Conservation (phyloP, 2,329 filamentous ascomycete species). For the Diaporthe australafricana region DNA sequence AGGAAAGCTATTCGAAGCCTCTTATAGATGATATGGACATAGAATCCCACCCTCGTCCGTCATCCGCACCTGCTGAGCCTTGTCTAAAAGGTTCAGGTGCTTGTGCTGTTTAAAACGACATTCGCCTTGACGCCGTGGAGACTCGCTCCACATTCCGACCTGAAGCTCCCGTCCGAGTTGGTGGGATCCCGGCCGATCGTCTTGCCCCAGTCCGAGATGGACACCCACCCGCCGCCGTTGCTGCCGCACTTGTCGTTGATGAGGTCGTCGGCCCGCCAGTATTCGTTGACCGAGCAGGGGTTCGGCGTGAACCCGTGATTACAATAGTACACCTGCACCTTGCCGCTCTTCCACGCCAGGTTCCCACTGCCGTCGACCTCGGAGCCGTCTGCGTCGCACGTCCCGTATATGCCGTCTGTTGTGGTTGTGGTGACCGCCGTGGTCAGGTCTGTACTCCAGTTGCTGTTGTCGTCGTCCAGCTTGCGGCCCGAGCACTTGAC, state of each 20-base stretch:
- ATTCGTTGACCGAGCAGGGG: constrained; percentile 35
- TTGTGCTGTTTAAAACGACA: constrained; percentile 12
- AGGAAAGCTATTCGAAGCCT: neutral
- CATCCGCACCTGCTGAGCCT: neutral
- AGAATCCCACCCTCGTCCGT: neutral
- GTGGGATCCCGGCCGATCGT: constrained; percentile 37
- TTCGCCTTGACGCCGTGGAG: constrained; percentile 33
- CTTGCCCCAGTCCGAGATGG: constrained; percentile 31
- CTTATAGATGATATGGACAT: neutral
- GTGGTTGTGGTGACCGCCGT: constrained; percentile 26
- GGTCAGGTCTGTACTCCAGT: constrained; percentile 12
- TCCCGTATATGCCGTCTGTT: constrained; percentile 30
- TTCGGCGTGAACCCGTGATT: constrained; percentile 33
- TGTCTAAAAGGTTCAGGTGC: neutral
- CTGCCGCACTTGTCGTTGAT: constrained; percentile 34
- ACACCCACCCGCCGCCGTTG: constrained; percentile 35
- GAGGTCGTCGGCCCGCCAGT: constrained; percentile 37
- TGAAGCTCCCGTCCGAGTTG: constrained; percentile 32
- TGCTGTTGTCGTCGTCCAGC: constrained; percentile 20
- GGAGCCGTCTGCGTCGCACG: constrained; percentile 30
- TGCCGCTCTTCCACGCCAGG: constrained; percentile 36
- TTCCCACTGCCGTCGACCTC: constrained; percentile 33
- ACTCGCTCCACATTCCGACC: constrained; percentile 32
- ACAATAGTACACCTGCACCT: constrained; percentile 37
- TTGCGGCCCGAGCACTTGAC: constrained; percentile 34